These are phyloP conservation scores for Chlamydomonas sphaeroides DNA, from an alignment of 139 green algal genomes.

Conservation along the genomic window DNA sequence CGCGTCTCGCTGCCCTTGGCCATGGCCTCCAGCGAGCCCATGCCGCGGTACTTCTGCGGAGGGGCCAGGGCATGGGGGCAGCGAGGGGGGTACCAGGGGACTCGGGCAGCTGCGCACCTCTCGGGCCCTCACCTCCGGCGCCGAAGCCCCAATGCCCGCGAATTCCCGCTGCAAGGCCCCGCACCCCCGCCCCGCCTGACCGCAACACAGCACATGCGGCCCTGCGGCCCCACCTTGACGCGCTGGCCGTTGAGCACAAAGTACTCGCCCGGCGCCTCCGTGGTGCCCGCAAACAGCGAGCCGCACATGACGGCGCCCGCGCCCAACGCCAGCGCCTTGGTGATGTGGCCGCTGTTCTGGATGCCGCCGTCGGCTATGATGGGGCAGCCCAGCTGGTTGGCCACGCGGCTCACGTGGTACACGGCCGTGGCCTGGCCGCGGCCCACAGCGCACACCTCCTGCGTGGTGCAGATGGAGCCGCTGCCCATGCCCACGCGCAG, in stretches of 20 bases:
- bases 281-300: slow-evolving; percentile 94
- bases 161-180: no score
- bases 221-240: slow-evolving; percentile 82
- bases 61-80: neutral
- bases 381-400: slow-evolving; percentile 78
- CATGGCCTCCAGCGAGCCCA: slow-evolving; percentile 97
- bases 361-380: slow-evolving; percentile 98
- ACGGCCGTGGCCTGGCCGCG: slow-evolving; percentile 96
- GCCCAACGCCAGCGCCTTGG: slow-evolving; percentile 96
- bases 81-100: neutral
- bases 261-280: slow-evolving; percentile 92
- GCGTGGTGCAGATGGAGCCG: slow-evolving; percentile 99
- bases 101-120: neutral
- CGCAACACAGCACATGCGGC: no score
- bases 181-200: no score
- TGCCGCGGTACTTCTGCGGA: slow-evolving; percentile 91
- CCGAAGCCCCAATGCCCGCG: no score
- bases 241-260: slow-evolving; percentile 78
- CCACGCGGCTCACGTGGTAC: slow-evolving; percentile 83
- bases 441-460: slow-evolving; percentile 95
- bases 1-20: slow-evolving; percentile 92
- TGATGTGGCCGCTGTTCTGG: slow-evolving; percentile 96
- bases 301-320: slow-evolving; percentile 96
- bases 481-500: slow-evolving; percentile 97
- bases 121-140: no score